Conservation (phyloP, 179 eudicot species). For the Beta corolliflora region DNA sequence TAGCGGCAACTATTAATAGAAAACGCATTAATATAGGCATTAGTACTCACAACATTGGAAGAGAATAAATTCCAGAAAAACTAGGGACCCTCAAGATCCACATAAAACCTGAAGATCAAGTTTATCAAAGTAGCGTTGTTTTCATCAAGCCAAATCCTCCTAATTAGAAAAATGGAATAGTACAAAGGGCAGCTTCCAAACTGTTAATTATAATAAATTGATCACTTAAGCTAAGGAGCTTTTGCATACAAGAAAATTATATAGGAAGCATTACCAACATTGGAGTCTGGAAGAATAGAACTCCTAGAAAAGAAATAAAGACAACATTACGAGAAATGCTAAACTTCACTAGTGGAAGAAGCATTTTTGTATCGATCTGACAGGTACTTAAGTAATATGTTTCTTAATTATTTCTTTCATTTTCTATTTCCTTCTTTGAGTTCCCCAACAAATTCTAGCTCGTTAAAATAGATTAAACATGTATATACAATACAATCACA, state of each 20-base stretch:
- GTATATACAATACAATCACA: not conserved
- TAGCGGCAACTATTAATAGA: too few relatives aligned
- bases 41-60: not conserved
- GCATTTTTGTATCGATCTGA: slow-evolving; percentile 17
- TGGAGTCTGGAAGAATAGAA: not conserved
- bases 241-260: not conserved
- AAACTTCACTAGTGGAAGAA: slow-evolving; percentile 25
- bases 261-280: slow-evolving; percentile 3
- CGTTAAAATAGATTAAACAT: not conserved
- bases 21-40: not conserved
- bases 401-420: not conserved
- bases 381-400: not conserved
- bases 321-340: not conserved
- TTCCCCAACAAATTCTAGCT: not conserved
- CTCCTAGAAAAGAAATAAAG: not conserved
- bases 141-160: not conserved
- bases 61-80: slow-evolving; percentile 1
- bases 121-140: not conserved
- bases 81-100: not conserved
- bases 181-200: not conserved
- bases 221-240: not conserved
- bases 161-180: not conserved
- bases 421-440: not conserved
- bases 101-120: not conserved
- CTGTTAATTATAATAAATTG: not conserved